Evolutionary conservation across 768 basidiomycete species (phyloP), one percentile per base, ranked within the genome.

Genomic region (Calocera viscosa): DNA sequence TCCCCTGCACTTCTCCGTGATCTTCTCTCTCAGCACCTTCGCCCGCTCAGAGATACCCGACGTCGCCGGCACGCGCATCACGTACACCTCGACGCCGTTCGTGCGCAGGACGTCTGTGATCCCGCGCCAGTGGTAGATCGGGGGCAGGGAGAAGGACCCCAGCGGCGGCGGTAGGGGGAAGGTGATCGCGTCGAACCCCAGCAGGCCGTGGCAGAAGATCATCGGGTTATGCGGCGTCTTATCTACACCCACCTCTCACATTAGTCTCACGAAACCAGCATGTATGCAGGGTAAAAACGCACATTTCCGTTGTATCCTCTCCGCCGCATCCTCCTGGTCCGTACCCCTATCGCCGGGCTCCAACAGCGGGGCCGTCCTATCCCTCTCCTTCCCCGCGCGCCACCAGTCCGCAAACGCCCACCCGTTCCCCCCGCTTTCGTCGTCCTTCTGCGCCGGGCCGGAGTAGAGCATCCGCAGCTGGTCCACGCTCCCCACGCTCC

Each of bases 121-220:
- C 7, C 96, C 96, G 39, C 95, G 84, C 96, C 96, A 99, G 75
- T 99, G 94, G 1, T 88, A 82, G 43, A 99, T 91, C 72, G 94
- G 86, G 19, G 97, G 72, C 2, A 91, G 86, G 14, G 87, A 86
- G 67, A 88, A 89, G 49, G 87, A 78, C 1, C 26, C 24, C 26
- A 60, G 53, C 26, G 53, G 30, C 16, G 53, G 26, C 7, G 53
- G 53, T 83, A 26, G 86, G 0, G 89, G 88, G 26, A 92, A 87
- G 1, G 85, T 88, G 70, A 94, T 83, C 0, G 86, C 87, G 74
- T 94, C 91, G 70, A 94, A 94, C 0, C 92, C 91, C 8, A 97
- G 82, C 0, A 96, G 82, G 10, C 94, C 95, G 73, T 98, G 95
- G 71, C 95, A 98, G 76, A 98, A 97, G 1, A 98, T 88, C 49